phyloP scores from a whole-genome alignment of 2,329 filamentous ascomycete genomes.

The Fusarium verrucosum region DNA sequence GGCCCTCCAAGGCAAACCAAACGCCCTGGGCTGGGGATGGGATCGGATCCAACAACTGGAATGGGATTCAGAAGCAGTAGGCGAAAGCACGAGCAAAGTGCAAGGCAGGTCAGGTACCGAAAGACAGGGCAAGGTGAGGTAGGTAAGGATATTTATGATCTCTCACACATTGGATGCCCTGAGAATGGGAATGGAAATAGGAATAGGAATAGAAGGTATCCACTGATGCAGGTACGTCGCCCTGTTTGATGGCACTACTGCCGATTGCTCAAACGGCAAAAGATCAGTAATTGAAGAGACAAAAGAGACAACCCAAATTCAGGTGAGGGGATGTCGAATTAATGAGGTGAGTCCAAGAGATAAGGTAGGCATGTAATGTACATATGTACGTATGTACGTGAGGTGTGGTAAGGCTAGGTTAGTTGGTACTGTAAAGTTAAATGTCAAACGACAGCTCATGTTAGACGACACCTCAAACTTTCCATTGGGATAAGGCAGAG shows the following conservation, averaged over 20 bases:
- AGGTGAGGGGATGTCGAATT: constrained; percentile 30
- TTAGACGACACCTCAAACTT: constrained; percentile 5
- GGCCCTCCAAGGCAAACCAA: constrained; percentile 20
- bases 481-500: background rate
- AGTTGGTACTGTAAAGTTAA: constrained; percentile 13
- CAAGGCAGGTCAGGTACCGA: constrained; percentile 5
- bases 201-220: constrained; percentile 30
- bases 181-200: background rate
- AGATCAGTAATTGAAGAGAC: background rate
- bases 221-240: constrained; percentile 41
- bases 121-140: background rate
- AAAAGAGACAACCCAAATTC: constrained; percentile 1
- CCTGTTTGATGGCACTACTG: constrained; percentile 42
- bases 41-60: constrained; percentile 18
- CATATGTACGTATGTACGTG: background rate
- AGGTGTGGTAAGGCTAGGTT: constrained; percentile 9
- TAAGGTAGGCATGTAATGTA: constrained; percentile 9
- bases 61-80: constrained; percentile 14
- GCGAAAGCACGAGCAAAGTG: constrained; percentile 15
- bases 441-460: constrained; percentile 11
- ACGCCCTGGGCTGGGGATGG: constrained; percentile 23
- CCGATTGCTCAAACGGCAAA: constrained; percentile 37
- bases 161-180: background rate
- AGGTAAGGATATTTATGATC: background rate
- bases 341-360: constrained; percentile 30